These are phyloP conservation scores for Trametes elegans DNA, from an alignment of 768 basidiomycete species.

Conservation along the genomic window DNA sequence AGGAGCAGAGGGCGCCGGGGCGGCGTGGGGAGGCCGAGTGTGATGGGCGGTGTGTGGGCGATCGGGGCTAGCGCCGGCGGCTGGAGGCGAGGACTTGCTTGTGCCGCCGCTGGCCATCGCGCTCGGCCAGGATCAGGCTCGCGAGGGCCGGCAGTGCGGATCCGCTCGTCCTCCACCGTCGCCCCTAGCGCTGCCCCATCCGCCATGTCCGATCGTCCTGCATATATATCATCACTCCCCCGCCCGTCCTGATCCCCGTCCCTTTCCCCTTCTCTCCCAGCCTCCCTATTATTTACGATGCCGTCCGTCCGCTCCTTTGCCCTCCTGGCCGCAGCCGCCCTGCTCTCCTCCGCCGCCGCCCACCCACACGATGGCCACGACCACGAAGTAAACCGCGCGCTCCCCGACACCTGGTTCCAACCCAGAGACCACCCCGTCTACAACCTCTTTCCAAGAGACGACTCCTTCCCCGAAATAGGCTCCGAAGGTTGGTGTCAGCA, in stretches of 20 bases:
- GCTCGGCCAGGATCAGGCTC: too few relatives aligned
- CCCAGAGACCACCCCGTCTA: constrained; percentile 56
- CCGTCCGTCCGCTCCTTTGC: constrained; percentile 44
- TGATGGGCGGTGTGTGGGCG: constrained; percentile 1
- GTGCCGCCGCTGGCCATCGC: too few relatives aligned
- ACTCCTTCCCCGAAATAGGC: constrained; percentile 55
- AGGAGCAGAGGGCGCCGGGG: neutral
- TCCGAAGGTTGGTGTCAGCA: constrained; percentile 45
- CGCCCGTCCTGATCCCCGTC: neutral
- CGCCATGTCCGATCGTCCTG: neutral
- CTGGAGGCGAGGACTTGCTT: too few relatives aligned
- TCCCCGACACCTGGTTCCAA: constrained; percentile 58
- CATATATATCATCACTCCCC: constrained; percentile 3
- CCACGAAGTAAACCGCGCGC: constrained; percentile 21
- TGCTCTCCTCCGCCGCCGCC: constrained; percentile 8
- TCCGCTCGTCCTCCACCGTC: neutral
- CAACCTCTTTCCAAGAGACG: constrained; percentile 56
- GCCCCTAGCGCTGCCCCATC: neutral
- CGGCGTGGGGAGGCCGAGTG: constrained; percentile 17
- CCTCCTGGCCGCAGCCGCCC: constrained; percentile 17
- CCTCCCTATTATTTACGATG: neutral
- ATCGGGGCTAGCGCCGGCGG: neutral
- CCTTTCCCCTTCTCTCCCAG: neutral
- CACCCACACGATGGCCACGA: constrained; percentile 22
- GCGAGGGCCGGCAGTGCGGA: neutral